These are phyloP conservation scores for Vachellia pachyceras DNA, from an alignment of 306 rosid genomes.

Conservation along the genomic window DNA sequence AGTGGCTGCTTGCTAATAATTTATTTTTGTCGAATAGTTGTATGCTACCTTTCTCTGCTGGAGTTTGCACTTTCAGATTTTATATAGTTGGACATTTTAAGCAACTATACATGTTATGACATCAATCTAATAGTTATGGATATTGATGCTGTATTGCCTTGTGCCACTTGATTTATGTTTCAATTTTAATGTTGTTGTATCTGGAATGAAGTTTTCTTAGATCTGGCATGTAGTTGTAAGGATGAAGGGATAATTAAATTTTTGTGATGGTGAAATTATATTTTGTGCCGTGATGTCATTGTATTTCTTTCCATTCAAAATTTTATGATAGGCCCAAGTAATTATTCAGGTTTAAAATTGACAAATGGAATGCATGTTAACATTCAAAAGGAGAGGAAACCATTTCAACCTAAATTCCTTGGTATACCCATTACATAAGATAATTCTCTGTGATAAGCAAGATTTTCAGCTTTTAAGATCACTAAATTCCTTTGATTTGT, in stretches of 20 bases:
- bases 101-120: background rate
- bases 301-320: background rate
- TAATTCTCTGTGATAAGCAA: background rate
- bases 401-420: background rate
- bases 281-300: background rate
- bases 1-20: background rate
- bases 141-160: slow-evolving; percentile 7
- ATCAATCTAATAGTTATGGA: background rate
- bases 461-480: background rate
- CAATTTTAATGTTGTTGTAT: slow-evolving; percentile 1
- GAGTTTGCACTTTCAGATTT: background rate
- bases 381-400: background rate
- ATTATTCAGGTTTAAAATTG: background rate
- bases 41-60: background rate
- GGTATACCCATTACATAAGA: background rate
- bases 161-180: slow-evolving; percentile 1
- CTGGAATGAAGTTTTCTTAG: slow-evolving; percentile 14
- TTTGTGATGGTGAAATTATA: background rate
- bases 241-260: no score
- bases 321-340: background rate
- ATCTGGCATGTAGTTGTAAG: background rate
- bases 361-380: background rate
- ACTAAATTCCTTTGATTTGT: slow-evolving; percentile 23
- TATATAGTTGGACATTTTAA: background rate
- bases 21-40: background rate